phyloP scores from a whole-genome alignment of 2,329 filamentous ascomycete genomes.

The Fusarium sp. region DNA sequence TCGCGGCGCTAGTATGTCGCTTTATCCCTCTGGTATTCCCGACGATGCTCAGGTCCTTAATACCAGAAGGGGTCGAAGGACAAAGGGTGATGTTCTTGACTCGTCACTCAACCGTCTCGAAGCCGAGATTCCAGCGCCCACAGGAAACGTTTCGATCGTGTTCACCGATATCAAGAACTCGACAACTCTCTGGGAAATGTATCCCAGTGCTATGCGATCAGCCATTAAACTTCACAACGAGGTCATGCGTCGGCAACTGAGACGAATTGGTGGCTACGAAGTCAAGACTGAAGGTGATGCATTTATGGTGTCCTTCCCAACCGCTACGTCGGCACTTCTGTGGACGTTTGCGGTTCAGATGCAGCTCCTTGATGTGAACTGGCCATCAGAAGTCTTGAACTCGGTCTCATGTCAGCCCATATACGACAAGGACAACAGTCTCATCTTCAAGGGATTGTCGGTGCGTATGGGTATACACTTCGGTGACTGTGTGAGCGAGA shows the following conservation, averaged over 20 bases:
- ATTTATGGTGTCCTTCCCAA: constrained; percentile 99
- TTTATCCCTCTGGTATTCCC: constrained; percentile 80
- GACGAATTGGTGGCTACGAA: constrained; percentile 95
- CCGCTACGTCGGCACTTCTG: constrained; percentile 90
- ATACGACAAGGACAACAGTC: constrained; percentile 83
- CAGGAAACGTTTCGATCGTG: constrained; percentile 90
- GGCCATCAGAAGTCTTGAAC: constrained; percentile 92
- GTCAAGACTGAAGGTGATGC: constrained; percentile 99
- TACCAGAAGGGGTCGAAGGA: constrained; percentile 73
- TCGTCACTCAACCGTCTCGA: constrained; percentile 89
- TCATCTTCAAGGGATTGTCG: constrained; percentile 94
- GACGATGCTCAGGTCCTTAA: constrained; percentile 76
- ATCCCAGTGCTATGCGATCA: constrained; percentile 93
- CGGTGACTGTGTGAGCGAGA: constrained; percentile 93
- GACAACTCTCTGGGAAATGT: constrained; percentile 94
- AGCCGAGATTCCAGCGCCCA: constrained; percentile 90
- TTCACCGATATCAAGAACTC: constrained; percentile 99
- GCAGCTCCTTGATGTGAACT: constrained; percentile 86
- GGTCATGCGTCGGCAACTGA: constrained; percentile 91
- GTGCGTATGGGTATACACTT: constrained; percentile 98
- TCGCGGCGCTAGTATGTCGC: constrained; percentile 85
- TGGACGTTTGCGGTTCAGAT: constrained; percentile 98
- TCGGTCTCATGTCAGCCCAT: constrained; percentile 87
- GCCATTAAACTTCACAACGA: constrained; percentile 98
- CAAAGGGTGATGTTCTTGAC: constrained; percentile 77